phyloP scores from a whole-genome alignment of 257 asterid genomes.

The Forsythia suspensa region DNA sequence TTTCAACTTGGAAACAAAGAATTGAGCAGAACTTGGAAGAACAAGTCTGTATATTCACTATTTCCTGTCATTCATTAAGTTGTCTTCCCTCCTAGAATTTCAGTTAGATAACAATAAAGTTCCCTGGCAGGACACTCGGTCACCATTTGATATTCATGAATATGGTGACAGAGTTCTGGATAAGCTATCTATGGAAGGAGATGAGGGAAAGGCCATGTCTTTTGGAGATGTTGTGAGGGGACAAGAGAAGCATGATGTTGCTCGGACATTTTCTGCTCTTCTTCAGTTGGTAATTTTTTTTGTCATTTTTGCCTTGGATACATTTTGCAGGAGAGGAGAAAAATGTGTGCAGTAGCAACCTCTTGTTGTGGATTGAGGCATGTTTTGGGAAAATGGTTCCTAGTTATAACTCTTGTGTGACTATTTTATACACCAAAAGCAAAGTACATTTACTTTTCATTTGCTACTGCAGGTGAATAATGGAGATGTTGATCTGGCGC shows the following conservation, averaged over 20 bases:
- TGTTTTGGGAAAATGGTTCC: neutral
- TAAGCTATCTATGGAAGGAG: slow-evolving; percentile 50
- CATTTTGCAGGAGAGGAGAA: slow-evolving; percentile 5
- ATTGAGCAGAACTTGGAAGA: slow-evolving; percentile 83
- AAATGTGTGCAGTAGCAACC: neutral
- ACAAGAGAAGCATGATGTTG: slow-evolving; percentile 84
- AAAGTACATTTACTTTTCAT: neutral
- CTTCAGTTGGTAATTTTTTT: slow-evolving; percentile 70
- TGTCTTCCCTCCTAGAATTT: slow-evolving; percentile 4
- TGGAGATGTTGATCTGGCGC: slow-evolving; percentile 69
- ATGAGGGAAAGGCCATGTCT: slow-evolving; percentile 39
- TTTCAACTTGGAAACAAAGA: slow-evolving; percentile 92
- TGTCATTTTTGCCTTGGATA: neutral
- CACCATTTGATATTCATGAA: slow-evolving; percentile 89
- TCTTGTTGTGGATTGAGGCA: neutral
- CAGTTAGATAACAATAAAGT: slow-evolving; percentile 15
- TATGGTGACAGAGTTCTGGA: slow-evolving; percentile 74
- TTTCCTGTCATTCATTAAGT: neutral
- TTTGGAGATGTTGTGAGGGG: slow-evolving; percentile 77
- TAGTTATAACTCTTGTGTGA: too few relatives aligned
- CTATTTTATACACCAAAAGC: too few relatives aligned
- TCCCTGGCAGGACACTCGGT: slow-evolving; percentile 67
- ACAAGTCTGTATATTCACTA: slow-evolving; percentile 51
- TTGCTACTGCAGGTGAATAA: slow-evolving; percentile 64
- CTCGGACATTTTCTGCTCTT: slow-evolving; percentile 95